Evolutionary conservation across 768 basidiomycete species (phyloP).

Genomic region (Russula sp.): DNA sequence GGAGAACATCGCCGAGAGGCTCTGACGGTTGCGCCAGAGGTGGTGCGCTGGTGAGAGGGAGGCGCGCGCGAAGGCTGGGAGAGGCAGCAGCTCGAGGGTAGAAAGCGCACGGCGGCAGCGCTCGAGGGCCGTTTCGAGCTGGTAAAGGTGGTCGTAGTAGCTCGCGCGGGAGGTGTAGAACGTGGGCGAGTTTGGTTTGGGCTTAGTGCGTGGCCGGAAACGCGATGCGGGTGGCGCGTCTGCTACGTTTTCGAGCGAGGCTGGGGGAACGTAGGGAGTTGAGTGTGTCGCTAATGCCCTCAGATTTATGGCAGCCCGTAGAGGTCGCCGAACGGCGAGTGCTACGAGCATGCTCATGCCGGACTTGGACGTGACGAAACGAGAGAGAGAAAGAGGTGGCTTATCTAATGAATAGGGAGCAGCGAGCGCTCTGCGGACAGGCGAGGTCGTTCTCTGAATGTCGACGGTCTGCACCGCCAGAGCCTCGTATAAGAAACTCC

Average conservation of each 20-base stretch:
- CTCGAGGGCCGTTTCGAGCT: constrained; percentile 57
- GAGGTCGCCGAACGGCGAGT: constrained; percentile 1
- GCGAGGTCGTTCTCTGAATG: constrained; percentile 19
- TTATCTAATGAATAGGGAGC: constrained; percentile 14
- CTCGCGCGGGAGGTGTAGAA: constrained; percentile 78
- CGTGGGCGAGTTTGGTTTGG: constrained; percentile 56
- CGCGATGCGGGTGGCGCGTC: constrained; percentile 6
- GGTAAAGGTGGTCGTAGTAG: constrained; percentile 65
- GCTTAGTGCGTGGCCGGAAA: constrained; percentile 12
- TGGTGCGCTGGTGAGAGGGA: constrained; percentile 50
- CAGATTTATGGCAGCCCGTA: background rate
- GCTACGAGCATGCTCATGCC: background rate
- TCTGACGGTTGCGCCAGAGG: constrained; percentile 61
- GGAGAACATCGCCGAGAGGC: constrained; percentile 51
- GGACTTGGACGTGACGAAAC: background rate
- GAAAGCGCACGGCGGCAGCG: constrained; percentile 54
- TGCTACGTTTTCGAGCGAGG: constrained; percentile 24
- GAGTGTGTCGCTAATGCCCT: constrained; percentile 23
- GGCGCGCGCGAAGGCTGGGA: constrained; percentile 61
- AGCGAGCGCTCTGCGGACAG: background rate
- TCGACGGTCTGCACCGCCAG: constrained; percentile 41
- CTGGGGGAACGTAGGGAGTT: constrained; percentile 27
- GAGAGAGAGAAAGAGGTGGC: background rate
- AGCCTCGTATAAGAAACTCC: constrained; percentile 78
- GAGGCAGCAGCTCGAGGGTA: constrained; percentile 62